These are phyloP conservation scores for Cercophora samala DNA, from an alignment of 495 filamentous ascomycete species.

Conservation along the genomic window DNA sequence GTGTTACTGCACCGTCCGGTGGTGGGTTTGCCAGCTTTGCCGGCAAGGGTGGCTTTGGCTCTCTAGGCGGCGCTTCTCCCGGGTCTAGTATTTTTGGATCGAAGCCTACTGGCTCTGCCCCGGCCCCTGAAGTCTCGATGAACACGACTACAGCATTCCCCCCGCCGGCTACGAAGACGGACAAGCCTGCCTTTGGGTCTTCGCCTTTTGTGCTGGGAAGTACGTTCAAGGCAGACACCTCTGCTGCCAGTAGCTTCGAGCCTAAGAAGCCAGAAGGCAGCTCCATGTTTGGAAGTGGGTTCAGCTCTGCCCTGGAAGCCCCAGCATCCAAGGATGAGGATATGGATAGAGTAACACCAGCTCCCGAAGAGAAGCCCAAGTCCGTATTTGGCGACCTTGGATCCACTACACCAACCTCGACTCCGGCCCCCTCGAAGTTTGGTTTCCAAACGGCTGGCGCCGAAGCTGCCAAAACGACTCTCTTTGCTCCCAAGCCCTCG, in stretches of 20 bases:
- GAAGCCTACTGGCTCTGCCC: conserved; percentile 36
- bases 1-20: conserved; percentile 25
- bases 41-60: conserved; percentile 54
- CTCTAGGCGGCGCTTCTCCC: conserved; percentile 39
- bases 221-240: conserved; percentile 73
- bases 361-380: conserved; percentile 37
- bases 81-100: conserved; percentile 51
- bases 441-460: conserved; percentile 22
- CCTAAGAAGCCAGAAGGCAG: conserved; percentile 43
- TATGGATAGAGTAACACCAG: conserved; percentile 48
- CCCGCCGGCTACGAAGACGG: conserved; percentile 29
- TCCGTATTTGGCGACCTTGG: conserved; percentile 30
- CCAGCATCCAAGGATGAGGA: conserved; percentile 57
- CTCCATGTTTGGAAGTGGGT: conserved; percentile 56
- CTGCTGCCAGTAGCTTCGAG: conserved; percentile 57
- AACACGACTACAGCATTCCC: conserved; percentile 43
- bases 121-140: conserved; percentile 40
- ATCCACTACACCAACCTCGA: conserved; percentile 57
- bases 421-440: conserved; percentile 50
- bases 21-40: conserved; percentile 61
- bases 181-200: conserved; percentile 53
- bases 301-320: conserved; percentile 49
- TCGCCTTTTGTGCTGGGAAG: conserved; percentile 70
- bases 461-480: conserved; percentile 16
- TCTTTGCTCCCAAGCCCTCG: conserved; percentile 29